Evolutionary conservation across 2,329 filamentous ascomycete species (phyloP).

Genomic region (Aspergillus fumigatus): DNA sequence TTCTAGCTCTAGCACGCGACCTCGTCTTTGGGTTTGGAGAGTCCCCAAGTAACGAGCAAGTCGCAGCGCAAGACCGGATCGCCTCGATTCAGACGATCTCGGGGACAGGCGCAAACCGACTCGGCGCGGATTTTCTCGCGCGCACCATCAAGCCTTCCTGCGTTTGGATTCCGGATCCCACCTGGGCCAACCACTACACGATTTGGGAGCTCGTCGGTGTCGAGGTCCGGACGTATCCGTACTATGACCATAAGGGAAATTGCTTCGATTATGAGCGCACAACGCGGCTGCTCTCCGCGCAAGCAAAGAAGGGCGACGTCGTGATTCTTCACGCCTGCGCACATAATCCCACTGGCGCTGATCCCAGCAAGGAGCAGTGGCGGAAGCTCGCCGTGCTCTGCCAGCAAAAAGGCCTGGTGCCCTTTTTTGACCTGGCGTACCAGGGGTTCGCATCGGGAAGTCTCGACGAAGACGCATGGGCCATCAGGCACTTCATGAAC

Average conservation of each 20-base stretch:
- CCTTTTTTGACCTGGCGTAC: conserved; percentile 53
- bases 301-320: conserved; percentile 70
- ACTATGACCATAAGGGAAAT: conserved; percentile 16
- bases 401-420: conserved; percentile 73
- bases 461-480: conserved; percentile 23
- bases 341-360: conserved; percentile 94
- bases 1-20: conserved; percentile 80
- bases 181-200: conserved; percentile 96
- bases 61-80: conserved; percentile 35
- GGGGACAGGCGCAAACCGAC: conserved; percentile 55
- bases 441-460: conserved; percentile 25
- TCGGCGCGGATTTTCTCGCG: conserved; percentile 20
- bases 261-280: conserved; percentile 17
- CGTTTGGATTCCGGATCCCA: conserved; percentile 86
- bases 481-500: conserved; percentile 20
- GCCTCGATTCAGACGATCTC: conserved; percentile 76
- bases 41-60: conserved; percentile 4
- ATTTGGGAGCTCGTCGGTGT: conserved; percentile 86
- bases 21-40: conserved; percentile 63
- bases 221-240: conserved; percentile 49
- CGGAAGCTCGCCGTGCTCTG: conserved; percentile 74
- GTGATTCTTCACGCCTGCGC: conserved; percentile 89
- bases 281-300: conserved; percentile 45
- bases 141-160: conserved; percentile 25
- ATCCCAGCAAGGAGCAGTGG: conserved; percentile 89